Base-by-base conservation (phyloP, 2,329 filamentous ascomycete species). In the Pyrenochaeta sp. region DNA sequence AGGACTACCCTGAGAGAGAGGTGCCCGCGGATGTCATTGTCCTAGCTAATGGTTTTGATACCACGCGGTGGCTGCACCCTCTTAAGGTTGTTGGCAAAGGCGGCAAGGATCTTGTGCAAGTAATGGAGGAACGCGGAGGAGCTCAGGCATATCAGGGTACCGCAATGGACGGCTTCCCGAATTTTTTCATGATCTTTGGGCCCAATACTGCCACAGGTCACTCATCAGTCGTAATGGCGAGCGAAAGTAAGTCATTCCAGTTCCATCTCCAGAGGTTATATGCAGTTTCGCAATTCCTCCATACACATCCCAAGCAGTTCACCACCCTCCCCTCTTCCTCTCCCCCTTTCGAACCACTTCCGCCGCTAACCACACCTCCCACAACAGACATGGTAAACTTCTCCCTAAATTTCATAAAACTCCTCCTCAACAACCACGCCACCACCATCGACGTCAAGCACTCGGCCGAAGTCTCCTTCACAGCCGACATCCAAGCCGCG, bases 361-460 rank as follows among this genome's bases (percentile, higher is more conserved):
- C 28, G 24, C 15, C 15, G 42, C 39, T 28, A 24, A 52, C 42
- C 30, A 3, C 24, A 28, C 24, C 13, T 6, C 12, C 15, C 6
- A n/a, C 1, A 5, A 12, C 27, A 62, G 54, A 89, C 68, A 83
- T 83, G 68, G 78, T 88, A 62, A 85, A 87, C 58, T 88, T 85
- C 69, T 81, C 83, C 0, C 69, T 90, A 9, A 85, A 85, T 0
- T 81, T 90, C 61, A 83, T 90, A 62, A 82, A 81, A 65, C 83
- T 84, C 2, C 78, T 88, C 19, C 93, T 60, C 92, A 97, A 81
- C 96, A 93, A 94, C 90, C 90, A 67, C 91, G 95, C 58, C 93
- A 95, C 73, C 90, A 95, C 74, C 95, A 93, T 83, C 90, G 97
- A 80, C 91, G 91, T 69, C 81, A 86, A 68, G 88, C 93, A 77